Base-by-base conservation (phyloP, 192 early-diverging fungal species). In the Coemansia sp. region DNA sequence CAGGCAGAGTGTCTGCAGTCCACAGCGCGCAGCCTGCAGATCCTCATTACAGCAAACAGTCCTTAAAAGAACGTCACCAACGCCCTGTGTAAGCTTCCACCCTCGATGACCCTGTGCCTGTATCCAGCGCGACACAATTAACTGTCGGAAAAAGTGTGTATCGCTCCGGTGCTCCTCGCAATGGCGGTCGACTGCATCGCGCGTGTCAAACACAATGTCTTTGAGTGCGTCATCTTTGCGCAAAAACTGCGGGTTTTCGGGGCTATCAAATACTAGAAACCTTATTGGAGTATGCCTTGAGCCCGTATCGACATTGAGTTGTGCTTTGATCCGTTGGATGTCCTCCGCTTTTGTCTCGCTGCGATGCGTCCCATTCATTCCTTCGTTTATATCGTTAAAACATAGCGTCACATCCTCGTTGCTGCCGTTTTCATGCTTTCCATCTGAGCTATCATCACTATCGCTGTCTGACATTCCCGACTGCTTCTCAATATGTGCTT, bases 41-140 rank as follows among this genome's bases (percentile, higher is more conserved):
- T 66, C 63, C 16, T 21, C 1, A 12, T 58, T 53, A 5, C 61
- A 28, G 58, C 67, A 69, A 62, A 62, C 31, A 1, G 58, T 40
- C 16, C 53, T 58, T 23, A 75, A 51, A 26, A 75, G 39, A 18
- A 59, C 23, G 16, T 75, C 63, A 0, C 73, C 73, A 29, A 70
- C 35, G 35, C 55, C 49, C 18, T 66, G 73, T 21, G 73, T 70
- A 18, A 75, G 67, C 45, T 20, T 55, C 73, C 73, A 75, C 15
- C 73, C 73, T 20, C 37, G 18, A 23, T 58, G 26, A 16, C 58
- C 67, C 49, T 60, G 67, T 2, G 59, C 35, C 23, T 31, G 21
- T 28, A 75, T 53, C 67, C 67, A 70, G 0, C 13, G 57, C 42
- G 67, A 70, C 13, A 12, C 52, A 26, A 75, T 43, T 12, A 66